Percentiles rank a stretch among this genome's conserved stretches.
phyloP scores from a whole-genome alignment of 306 rosid genomes.

The Benincasa hispida region DNA sequence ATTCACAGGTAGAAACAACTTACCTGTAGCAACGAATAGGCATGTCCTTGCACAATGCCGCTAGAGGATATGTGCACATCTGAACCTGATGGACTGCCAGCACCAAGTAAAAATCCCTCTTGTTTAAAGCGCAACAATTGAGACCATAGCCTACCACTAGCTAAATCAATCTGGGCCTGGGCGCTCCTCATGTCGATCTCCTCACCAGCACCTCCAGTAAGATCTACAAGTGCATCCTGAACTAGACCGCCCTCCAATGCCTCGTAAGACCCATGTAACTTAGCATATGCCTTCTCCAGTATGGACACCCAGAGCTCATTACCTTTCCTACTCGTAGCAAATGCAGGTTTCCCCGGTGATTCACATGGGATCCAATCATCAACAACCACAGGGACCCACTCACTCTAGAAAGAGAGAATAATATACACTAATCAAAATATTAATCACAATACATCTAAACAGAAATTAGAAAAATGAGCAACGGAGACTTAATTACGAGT shows the following conservation, averaged over 20 bases:
- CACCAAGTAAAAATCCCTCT: constrained; percentile 93
- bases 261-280: constrained; percentile 97
- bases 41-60: constrained; percentile 99
- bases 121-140: constrained; percentile 93
- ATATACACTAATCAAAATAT: background rate
- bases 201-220: constrained; percentile 99
- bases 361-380: constrained; percentile 99
- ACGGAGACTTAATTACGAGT: background rate
- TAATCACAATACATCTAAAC: background rate
- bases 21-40: constrained; percentile 92
- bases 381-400: constrained; percentile 98
- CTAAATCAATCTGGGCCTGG: constrained; percentile 99
- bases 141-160: constrained; percentile 97
- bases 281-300: constrained; percentile 99
- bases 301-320: constrained; percentile 95
- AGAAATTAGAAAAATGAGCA: background rate
- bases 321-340: constrained; percentile 88
- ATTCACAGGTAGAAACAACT: background rate
- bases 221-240: constrained; percentile 99
- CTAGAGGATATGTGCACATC: constrained; percentile 95
- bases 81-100: constrained; percentile 98
- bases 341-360: constrained; percentile 88
- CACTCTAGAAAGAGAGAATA: constrained; percentile 48
- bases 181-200: constrained; percentile 95
- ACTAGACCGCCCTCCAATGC: constrained; percentile 99